Conservation (phyloP, 2,329 filamentous ascomycete genomes). For the Fusarium nurragi region DNA sequence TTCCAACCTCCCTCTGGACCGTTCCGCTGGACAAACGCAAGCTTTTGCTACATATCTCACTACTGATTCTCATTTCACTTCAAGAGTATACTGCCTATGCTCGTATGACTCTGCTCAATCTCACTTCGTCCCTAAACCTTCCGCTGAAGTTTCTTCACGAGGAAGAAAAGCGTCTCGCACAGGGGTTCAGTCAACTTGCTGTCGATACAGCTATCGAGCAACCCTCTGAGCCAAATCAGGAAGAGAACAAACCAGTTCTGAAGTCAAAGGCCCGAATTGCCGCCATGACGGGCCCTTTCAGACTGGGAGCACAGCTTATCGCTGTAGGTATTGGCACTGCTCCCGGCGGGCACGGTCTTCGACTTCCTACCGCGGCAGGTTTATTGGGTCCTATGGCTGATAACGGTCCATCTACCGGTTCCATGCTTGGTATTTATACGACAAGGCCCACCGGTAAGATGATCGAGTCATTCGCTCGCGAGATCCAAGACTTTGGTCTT, state of each 20-base stretch:
- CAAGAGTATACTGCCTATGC: constrained; percentile 81
- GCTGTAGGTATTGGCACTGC: constrained; percentile 82
- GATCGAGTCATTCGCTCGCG: constrained; percentile 86
- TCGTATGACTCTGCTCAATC: constrained; percentile 73
- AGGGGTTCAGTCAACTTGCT: constrained; percentile 78
- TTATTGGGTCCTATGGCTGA: constrained; percentile 84
- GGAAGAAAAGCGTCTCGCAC: constrained; percentile 79
- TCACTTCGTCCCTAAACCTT: constrained; percentile 77
- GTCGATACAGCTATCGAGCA: constrained; percentile 54
- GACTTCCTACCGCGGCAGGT: constrained; percentile 76
- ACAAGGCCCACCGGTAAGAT: constrained; percentile 83
- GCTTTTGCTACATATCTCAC: constrained; percentile 75
- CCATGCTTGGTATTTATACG: constrained; percentile 91
- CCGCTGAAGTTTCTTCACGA: constrained; percentile 70
- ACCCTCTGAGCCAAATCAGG: constrained; percentile 51
- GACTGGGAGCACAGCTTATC: constrained; percentile 79
- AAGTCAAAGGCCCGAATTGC: constrained; percentile 74
- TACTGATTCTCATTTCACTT: constrained; percentile 78
- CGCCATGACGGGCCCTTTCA: constrained; percentile 56
- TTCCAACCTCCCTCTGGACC: constrained; percentile 67
- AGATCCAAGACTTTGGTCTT: constrained; percentile 90
- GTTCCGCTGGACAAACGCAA: constrained; percentile 69
- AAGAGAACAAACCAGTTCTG: constrained; percentile 71
- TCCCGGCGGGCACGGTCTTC: constrained; percentile 79
- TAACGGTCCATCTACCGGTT: constrained; percentile 81